A percentile compares a stretch with the other conserved stretches of the same genome.
Conservation (phyloP, 805 yeast genomes). For the Brettanomyces sp. region DNA sequence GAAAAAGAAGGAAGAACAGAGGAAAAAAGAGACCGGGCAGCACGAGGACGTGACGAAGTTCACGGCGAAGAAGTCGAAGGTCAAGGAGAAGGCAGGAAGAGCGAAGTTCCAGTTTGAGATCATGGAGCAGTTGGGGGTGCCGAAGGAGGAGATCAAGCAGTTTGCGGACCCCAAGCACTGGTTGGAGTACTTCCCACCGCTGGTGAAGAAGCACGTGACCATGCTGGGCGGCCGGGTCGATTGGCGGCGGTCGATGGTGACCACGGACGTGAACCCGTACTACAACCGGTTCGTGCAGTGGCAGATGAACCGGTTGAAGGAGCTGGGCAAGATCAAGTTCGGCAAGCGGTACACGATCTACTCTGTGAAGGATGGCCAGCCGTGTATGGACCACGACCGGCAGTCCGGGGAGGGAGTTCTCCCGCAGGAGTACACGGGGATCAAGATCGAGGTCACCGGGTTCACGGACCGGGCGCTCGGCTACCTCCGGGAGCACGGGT, state of each 20-base stretch:
- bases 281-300: constrained; percentile 92
- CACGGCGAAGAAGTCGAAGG: constrained; percentile 88
- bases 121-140: constrained; percentile 88
- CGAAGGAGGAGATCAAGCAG: constrained; percentile 70
- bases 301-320: constrained; percentile 88
- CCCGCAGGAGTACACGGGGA: constrained; percentile 93
- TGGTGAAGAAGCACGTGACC: constrained; percentile 72
- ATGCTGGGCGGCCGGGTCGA: constrained; percentile 88
- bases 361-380: constrained; percentile 97
- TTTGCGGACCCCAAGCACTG: constrained; percentile 91
- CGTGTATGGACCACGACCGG: constrained; percentile 99
- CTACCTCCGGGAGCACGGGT: constrained; percentile 38
- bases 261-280: constrained; percentile 92
- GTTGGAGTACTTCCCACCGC: constrained; percentile 87
- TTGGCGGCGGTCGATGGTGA: constrained; percentile 94
- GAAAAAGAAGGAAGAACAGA: constrained; percentile 18
- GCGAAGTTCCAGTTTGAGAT: constrained; percentile 94
- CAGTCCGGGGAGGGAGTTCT: constrained; percentile 93
- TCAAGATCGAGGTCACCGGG: constrained; percentile 69
- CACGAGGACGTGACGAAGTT: constrained; percentile 79
- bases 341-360: constrained; percentile 97
- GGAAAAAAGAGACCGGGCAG: constrained; percentile 30
- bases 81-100: constrained; percentile 87
- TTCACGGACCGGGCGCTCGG: constrained; percentile 50
- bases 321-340: constrained; percentile 83